These are phyloP conservation scores for Taphrina sp. DNA, from an alignment of 1,139 yeast species.

Conservation along the genomic window DNA sequence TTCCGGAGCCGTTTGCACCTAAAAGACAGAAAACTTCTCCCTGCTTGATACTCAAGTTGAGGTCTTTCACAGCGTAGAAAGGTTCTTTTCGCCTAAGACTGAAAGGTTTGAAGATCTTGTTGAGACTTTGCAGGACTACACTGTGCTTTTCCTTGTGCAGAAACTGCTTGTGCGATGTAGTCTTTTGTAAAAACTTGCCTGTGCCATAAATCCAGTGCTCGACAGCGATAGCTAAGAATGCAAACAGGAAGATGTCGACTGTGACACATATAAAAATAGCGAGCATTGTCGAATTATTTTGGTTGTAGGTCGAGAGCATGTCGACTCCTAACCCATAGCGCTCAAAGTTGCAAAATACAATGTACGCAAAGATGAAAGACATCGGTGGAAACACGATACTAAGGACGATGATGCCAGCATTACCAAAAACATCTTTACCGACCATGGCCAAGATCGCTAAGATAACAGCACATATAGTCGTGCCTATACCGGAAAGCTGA, in stretches of 20 bases:
- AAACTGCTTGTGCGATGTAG: neutral
- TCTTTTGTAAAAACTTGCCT: constrained; percentile 4
- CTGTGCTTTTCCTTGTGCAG: neutral
- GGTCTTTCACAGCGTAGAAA: constrained; percentile 43
- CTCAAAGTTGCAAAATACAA: constrained; percentile 19
- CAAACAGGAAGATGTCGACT: constrained; percentile 18
- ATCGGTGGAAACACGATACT: constrained; percentile 46
- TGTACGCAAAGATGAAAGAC: constrained; percentile 44
- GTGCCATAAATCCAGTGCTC: constrained; percentile 12
- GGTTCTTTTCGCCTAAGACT: constrained; percentile 27
- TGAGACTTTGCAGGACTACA: constrained; percentile 9
- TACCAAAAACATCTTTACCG: constrained; percentile 40
- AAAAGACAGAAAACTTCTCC: constrained; percentile 45
- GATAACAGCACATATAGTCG: constrained; percentile 44
- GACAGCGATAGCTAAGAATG: constrained; percentile 1
- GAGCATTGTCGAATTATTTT: constrained; percentile 14
- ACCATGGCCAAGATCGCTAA: constrained; percentile 44
- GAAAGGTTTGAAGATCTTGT: constrained; percentile 14
- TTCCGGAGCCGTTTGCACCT: constrained; percentile 48
- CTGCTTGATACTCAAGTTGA: constrained; percentile 40
- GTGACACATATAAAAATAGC: constrained; percentile 6
- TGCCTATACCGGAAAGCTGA: constrained; percentile 45
- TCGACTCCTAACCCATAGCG: constrained; percentile 5
- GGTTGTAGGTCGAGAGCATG: constrained; percentile 3
- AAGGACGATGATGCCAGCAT: constrained; percentile 40